Percentiles rank a stretch among this genome's conserved stretches.
Conservation (phyloP, 1,139 yeast genomes). For the Hyphopichia fennica region DNA sequence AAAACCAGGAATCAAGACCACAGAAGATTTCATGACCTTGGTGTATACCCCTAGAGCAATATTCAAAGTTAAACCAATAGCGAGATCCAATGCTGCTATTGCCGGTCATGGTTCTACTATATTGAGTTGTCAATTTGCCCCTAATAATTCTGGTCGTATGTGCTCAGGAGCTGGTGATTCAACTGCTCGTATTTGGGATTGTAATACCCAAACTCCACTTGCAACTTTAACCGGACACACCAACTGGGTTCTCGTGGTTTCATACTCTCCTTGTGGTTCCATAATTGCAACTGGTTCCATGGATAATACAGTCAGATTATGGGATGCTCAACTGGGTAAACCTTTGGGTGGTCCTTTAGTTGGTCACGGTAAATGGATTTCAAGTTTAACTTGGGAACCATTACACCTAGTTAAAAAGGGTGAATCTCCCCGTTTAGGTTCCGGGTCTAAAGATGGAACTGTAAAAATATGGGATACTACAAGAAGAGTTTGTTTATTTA, state of each 20-base stretch:
- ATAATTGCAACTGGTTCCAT: conserved; percentile 93
- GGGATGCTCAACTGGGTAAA: conserved; percentile 81
- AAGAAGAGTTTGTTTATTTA: conserved; percentile 63
- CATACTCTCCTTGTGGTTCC: conserved; percentile 92
- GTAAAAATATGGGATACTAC: conserved; percentile 87
- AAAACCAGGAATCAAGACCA: conserved; percentile 82
- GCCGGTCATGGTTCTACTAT: conserved; percentile 96
- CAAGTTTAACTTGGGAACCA: conserved; percentile 93
- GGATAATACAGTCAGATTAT: conserved; percentile 85
- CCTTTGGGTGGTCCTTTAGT: conserved; percentile 69
- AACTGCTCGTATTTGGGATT: conserved; percentile 98
- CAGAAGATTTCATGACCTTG: conserved; percentile 90
- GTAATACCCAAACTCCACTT: conserved; percentile 90
- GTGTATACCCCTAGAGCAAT: conserved; percentile 95
- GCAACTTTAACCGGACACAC: conserved; percentile 80
- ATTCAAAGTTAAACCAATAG: conserved; percentile 87
- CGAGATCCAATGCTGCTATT: conserved; percentile 88
- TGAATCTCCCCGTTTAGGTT: conserved; percentile 69
- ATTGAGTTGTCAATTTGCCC: conserved; percentile 90
- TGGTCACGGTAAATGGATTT: conserved; percentile 90
- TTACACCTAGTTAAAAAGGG: conserved; percentile 72
- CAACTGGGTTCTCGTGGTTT: conserved; percentile 93
- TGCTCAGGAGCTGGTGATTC: conserved; percentile 97
- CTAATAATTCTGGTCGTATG: conserved; percentile 80
- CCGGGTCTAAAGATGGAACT: conserved; percentile 92